Evolutionary conservation across 2,329 filamentous ascomycete species (phyloP).

Genomic region (Stachybotrys echinatus): DNA sequence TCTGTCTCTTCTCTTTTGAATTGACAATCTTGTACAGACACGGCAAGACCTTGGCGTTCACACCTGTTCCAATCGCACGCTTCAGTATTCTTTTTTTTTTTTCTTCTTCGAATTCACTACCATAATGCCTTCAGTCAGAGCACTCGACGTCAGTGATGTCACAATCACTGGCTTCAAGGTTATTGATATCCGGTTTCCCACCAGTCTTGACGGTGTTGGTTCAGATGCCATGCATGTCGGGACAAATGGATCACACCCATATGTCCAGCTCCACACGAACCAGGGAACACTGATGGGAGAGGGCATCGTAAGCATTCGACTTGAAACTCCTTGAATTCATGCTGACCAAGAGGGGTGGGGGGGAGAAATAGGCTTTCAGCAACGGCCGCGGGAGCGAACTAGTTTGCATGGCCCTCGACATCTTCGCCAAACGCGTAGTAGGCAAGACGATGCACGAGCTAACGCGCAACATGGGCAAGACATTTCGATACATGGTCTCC

Average conservation of each 20-base stretch:
- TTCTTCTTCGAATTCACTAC: not conserved
- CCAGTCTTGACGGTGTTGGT: slow-evolving; percentile 87
- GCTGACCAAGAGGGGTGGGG: no score
- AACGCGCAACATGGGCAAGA: slow-evolving; percentile 76
- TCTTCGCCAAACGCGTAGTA: slow-evolving; percentile 70
- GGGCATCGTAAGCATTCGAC: slow-evolving; percentile 57
- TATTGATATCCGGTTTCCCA: slow-evolving; percentile 74
- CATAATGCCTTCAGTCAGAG: not conserved
- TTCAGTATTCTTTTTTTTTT: no score
- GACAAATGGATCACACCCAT: slow-evolving; percentile 86
- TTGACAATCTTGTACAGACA: no score
- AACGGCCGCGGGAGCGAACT: slow-evolving; percentile 90
- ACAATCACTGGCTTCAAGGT: slow-evolving; percentile 69
- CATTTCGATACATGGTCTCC: slow-evolving; percentile 83
- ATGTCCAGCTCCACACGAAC: slow-evolving; percentile 84
- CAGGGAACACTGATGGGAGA: slow-evolving; percentile 60
- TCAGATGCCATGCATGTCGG: slow-evolving; percentile 96
- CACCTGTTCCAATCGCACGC: no score
- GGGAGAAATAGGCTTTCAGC: slow-evolving; percentile 76
- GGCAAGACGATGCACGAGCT: slow-evolving; percentile 72
- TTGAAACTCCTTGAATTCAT: not conserved
- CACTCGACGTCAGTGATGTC: slow-evolving; percentile 39
- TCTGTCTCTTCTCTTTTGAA: no score
- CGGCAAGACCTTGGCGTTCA: no score
- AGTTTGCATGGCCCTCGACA: slow-evolving; percentile 76